Conservation (phyloP, 768 basidiomycete genomes). For the Russula virescens region DNA sequence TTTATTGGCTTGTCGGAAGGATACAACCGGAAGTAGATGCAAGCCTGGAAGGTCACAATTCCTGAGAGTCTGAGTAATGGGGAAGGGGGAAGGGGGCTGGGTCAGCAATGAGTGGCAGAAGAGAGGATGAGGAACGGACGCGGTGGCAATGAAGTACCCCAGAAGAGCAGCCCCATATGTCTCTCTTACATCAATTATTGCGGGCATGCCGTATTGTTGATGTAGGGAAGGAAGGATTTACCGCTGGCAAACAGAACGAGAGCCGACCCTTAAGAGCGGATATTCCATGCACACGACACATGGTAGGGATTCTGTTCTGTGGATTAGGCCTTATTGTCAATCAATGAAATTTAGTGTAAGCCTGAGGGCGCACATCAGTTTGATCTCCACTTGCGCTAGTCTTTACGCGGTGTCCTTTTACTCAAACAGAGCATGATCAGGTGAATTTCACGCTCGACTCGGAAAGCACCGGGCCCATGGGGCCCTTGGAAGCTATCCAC, state of each 20-base stretch:
- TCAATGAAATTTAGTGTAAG: too few relatives aligned
- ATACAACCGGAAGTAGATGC: conserved; percentile 21
- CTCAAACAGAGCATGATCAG: too few relatives aligned
- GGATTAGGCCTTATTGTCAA: too few relatives aligned
- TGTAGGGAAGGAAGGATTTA: neutral
- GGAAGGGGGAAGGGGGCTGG: too few relatives aligned
- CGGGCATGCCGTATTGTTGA: conserved; percentile 16
- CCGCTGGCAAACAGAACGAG: neutral
- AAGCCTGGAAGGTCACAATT: conserved; percentile 12
- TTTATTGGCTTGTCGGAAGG: neutral
- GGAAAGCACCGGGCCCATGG: too few relatives aligned
- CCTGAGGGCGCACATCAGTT: too few relatives aligned
- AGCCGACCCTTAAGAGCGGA: neutral
- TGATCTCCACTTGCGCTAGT: too few relatives aligned
- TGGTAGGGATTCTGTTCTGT: too few relatives aligned
- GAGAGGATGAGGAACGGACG: conserved; percentile 1
- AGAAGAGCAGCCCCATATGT: conserved; percentile 18
- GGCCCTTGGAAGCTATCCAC: too few relatives aligned
- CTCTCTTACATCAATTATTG: neutral
- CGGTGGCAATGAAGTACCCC: conserved; percentile 13
- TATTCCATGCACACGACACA: neutral
- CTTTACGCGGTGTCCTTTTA: too few relatives aligned
- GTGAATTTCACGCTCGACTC: too few relatives aligned
- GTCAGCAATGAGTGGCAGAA: neutral
- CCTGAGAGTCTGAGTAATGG: conserved; percentile 20